phyloP scores from a whole-genome alignment of 805 yeast species.

The Candida taoyuanica region DNA sequence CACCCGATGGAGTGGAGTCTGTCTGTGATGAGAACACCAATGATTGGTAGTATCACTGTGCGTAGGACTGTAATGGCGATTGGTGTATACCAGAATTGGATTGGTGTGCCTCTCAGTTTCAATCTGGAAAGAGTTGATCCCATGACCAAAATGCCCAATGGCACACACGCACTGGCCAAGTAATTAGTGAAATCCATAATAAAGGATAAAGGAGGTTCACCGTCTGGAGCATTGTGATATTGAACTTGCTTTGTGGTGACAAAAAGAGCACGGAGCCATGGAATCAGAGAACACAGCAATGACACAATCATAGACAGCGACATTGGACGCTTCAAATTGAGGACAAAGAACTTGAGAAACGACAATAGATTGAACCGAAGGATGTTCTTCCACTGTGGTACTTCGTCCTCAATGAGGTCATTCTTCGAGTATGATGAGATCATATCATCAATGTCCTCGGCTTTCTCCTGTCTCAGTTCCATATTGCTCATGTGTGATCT shows the following conservation, averaged over 20 bases:
- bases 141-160: conserved; percentile 74
- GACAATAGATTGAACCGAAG: neutral
- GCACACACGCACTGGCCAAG: conserved; percentile 86
- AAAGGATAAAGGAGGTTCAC: conserved; percentile 81
- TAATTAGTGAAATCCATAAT: conserved; percentile 76
- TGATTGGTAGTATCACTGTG: conserved; percentile 70
- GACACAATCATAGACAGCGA: conserved; percentile 66
- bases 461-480: conserved; percentile 6
- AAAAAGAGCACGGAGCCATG: conserved; percentile 79
- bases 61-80: conserved; percentile 51
- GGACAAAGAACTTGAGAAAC: conserved; percentile 31
- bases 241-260: conserved; percentile 39
- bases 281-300: conserved; percentile 72
- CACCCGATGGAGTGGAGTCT: conserved; percentile 48
- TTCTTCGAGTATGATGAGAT: conserved; percentile 38
- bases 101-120: conserved; percentile 43
- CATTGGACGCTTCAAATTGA: conserved; percentile 67
- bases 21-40: conserved; percentile 42
- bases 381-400: neutral
- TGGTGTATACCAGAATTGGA: conserved; percentile 40
- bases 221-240: conserved; percentile 79
- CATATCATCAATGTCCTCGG: conserved; percentile 39
- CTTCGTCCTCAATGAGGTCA: conserved; percentile 7
- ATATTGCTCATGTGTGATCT: conserved; percentile 10
- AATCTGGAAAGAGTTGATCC: conserved; percentile 89